Percentiles rank a stretch among this genome's conserved stretches.
Conservation (phyloP, 1,284 basidiomycete genomes). For the Cerioporus squamosus region DNA sequence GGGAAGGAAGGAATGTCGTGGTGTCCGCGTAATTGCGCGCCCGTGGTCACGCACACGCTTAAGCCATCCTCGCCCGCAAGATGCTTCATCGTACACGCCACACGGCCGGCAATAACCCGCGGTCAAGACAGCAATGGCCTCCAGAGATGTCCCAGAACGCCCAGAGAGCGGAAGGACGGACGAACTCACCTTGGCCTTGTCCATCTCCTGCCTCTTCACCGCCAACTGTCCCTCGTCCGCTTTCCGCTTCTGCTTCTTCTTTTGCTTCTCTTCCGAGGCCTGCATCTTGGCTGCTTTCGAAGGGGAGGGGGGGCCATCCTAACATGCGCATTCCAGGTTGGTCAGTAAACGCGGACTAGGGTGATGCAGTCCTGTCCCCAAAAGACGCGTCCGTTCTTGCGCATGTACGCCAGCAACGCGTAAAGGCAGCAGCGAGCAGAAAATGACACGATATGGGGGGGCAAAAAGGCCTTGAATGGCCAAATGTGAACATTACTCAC, state of each 20-base stretch:
- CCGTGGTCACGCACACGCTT: conserved; percentile 1
- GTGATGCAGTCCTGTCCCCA: too few relatives aligned
- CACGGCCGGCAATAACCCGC: too few relatives aligned
- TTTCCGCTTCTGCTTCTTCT: conserved; percentile 69
- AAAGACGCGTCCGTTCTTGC: conserved; percentile 11
- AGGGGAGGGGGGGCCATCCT: conserved; percentile 41
- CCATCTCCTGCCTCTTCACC: conserved; percentile 76
- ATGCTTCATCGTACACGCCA: not conserved
- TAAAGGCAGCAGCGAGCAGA: too few relatives aligned
- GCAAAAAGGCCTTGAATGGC: too few relatives aligned
- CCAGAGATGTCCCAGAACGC: too few relatives aligned
- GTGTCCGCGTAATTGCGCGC: not conserved
- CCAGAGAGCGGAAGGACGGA: not conserved
- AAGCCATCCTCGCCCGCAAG: not conserved
- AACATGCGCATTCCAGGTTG: not conserved
- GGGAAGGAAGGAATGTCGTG: too few relatives aligned
- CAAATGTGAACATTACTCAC: conserved; percentile 29
- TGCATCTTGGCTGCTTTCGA: conserved; percentile 44
- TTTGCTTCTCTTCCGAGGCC: conserved; percentile 44
- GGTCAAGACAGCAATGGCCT: too few relatives aligned
- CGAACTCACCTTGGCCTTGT: conserved; percentile 73
- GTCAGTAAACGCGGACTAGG: not conserved
- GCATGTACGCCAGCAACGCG: too few relatives aligned
- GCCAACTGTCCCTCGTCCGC: conserved; percentile 71
- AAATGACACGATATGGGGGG: not conserved